phyloP scores from a whole-genome alignment of 148 eudicot species.

The Rhododendron simsii region DNA sequence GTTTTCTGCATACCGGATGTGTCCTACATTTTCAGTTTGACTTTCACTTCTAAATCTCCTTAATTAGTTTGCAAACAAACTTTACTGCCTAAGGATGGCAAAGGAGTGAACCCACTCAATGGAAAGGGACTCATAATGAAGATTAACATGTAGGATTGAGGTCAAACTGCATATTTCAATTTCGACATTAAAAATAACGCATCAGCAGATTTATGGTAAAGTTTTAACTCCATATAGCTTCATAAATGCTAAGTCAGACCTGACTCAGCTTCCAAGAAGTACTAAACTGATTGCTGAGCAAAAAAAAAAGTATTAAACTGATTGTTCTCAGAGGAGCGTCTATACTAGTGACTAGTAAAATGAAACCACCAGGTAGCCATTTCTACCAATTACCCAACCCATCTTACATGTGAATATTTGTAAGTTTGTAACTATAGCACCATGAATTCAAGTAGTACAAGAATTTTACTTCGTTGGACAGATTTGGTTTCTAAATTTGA shows the following conservation, averaged over 20 bases:
- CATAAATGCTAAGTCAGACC: slow-evolving; percentile 1
- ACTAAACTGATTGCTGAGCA: no score
- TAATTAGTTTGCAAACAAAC: neutral
- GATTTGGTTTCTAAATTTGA: neutral
- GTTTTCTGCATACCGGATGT: neutral
- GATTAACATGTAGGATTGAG: neutral
- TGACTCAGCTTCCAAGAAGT: neutral
- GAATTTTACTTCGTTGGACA: neutral
- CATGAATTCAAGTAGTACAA: neutral
- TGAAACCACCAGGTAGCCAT: neutral
- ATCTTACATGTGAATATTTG: neutral
- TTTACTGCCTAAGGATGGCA: neutral
- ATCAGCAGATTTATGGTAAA: neutral
- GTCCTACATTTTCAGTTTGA: no score
- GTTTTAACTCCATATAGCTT: neutral
- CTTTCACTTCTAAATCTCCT: neutral
- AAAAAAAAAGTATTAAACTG: neutral
- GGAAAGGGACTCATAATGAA: neutral
- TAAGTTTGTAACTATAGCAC: neutral
- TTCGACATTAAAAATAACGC: neutral
- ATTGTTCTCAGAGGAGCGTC: neutral
- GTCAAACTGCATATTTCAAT: neutral
- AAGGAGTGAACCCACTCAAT: neutral
- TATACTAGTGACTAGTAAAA: neutral
- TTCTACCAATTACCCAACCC: neutral